Conservation (phyloP, 495 filamentous ascomycete species). For the Neurospora tetraspora region DNA sequence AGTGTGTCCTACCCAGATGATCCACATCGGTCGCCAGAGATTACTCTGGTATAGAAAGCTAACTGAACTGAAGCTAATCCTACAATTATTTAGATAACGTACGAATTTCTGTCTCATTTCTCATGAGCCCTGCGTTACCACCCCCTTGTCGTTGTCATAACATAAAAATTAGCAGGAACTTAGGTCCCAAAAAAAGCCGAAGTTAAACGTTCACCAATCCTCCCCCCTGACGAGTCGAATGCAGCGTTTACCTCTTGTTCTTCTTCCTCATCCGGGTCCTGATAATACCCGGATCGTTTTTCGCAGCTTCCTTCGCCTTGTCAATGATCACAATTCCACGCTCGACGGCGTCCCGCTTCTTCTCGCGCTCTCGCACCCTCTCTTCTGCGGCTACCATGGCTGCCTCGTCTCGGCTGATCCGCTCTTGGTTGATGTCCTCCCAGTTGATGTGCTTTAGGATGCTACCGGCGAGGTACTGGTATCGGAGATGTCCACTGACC, state of each 20-base stretch:
- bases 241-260: slow-evolving; percentile 5
- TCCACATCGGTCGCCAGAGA: not conserved
- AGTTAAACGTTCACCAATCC: not conserved
- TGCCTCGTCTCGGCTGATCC: slow-evolving; percentile 33
- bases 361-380: slow-evolving; percentile 15
- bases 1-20: not conserved
- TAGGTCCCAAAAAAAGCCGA: not conserved
- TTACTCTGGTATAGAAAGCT: not conserved
- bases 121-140: not conserved
- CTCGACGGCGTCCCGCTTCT: slow-evolving; percentile 13
- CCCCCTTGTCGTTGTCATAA: not conserved
- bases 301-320: slow-evolving; percentile 9
- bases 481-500: slow-evolving; percentile 44
- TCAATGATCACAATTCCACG: not conserved
- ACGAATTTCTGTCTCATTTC: not conserved
- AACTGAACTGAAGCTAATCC: not conserved
- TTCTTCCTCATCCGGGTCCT: slow-evolving; percentile 18
- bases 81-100: not conserved
- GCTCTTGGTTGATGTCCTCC: slow-evolving; percentile 40
- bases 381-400: slow-evolving; percentile 18
- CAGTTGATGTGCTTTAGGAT: slow-evolving; percentile 46
- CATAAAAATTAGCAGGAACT: not conserved
- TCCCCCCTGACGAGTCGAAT: not conserved
- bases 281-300: slow-evolving; percentile 15
- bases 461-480: slow-evolving; percentile 43